phyloP scores from a whole-genome alignment of 371 early-diverging fungal genomes.

The Mucor racemosus region DNA sequence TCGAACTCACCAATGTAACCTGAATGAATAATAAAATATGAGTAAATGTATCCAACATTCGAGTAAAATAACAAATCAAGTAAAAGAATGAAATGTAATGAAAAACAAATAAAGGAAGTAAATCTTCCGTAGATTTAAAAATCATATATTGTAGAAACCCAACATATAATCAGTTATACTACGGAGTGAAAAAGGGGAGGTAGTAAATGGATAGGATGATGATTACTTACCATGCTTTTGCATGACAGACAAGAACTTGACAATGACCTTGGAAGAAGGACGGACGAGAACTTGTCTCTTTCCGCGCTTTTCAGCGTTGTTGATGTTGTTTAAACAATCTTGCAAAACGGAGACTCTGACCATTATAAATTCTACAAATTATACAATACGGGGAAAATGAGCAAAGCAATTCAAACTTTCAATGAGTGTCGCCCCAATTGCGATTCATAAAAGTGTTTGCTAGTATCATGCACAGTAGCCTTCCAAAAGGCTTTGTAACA shows the following conservation, averaged over 20 bases:
- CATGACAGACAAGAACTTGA: slow-evolving; percentile 99
- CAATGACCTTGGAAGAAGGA: slow-evolving; percentile 96
- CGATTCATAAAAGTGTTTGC: slow-evolving; percentile 34
- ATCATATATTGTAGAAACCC: slow-evolving; percentile 52
- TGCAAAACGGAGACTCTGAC: slow-evolving; percentile 64
- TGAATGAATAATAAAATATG: slow-evolving; percentile 18
- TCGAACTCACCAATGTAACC: slow-evolving; percentile 99
- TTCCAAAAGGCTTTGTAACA: slow-evolving; percentile 24
- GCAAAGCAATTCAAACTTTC: slow-evolving; percentile 24
- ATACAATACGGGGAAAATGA: background rate
- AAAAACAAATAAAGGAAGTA: slow-evolving; percentile 28
- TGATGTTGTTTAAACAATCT: slow-evolving; percentile 98
- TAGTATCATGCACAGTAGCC: slow-evolving; percentile 24
- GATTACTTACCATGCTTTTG: slow-evolving; percentile 91
- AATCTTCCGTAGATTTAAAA: slow-evolving; percentile 78
- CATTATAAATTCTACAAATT: slow-evolving; percentile 29
- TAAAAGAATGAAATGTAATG: slow-evolving; percentile 39
- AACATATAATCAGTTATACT: slow-evolving; percentile 76
- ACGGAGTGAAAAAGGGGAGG: slow-evolving; percentile 34
- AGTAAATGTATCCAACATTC: slow-evolving; percentile 18
- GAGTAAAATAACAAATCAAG: slow-evolving; percentile 4
- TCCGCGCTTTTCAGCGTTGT: slow-evolving; percentile 98
- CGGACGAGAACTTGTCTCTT: slow-evolving; percentile 98
- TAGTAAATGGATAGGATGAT: too few relatives aligned
- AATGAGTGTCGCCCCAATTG: slow-evolving; percentile 24